Evolutionary conservation across 2,329 filamentous ascomycete genomes (phyloP).

Genomic region (Diaporthe velutina): DNA sequence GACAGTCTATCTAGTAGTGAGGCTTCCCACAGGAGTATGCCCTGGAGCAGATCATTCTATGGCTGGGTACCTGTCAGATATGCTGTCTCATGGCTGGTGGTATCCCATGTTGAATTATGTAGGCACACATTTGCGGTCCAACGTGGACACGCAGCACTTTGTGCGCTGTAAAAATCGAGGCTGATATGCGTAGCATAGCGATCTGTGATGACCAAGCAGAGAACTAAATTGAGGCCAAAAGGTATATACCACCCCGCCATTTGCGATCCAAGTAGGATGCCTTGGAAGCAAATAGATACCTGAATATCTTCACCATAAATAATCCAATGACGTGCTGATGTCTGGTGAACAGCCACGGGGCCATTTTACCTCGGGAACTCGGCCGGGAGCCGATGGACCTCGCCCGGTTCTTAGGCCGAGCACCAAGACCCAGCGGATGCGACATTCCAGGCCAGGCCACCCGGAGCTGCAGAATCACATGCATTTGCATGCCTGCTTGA

Average conservation of each 20-base stretch:
- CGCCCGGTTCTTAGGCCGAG: constrained; percentile 15
- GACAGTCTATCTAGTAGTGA: too few species aligned
- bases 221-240: neutral
- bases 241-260: neutral
- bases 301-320: too few species aligned
- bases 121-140: too few species aligned
- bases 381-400: constrained; percentile 1
- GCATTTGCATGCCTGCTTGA: neutral
- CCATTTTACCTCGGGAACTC: constrained; percentile 34
- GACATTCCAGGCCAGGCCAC: neutral
- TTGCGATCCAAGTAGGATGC: too few species aligned
- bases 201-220: neutral
- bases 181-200: neutral
- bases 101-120: too few species aligned
- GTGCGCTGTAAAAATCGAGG: neutral
- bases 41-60: too few species aligned
- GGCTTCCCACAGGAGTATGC: too few species aligned
- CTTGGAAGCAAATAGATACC: neutral
- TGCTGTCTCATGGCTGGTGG: too few species aligned
- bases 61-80: too few species aligned
- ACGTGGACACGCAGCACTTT: neutral
- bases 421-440: neutral
- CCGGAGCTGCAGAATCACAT: constrained; percentile 26
- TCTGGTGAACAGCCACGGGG: neutral
- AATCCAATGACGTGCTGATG: constrained; percentile 35